Evolutionary conservation across 2,329 filamentous ascomycete species (phyloP), one percentile per base, ranked within the genome.

Genomic region (Penicillium occitanis): DNA sequence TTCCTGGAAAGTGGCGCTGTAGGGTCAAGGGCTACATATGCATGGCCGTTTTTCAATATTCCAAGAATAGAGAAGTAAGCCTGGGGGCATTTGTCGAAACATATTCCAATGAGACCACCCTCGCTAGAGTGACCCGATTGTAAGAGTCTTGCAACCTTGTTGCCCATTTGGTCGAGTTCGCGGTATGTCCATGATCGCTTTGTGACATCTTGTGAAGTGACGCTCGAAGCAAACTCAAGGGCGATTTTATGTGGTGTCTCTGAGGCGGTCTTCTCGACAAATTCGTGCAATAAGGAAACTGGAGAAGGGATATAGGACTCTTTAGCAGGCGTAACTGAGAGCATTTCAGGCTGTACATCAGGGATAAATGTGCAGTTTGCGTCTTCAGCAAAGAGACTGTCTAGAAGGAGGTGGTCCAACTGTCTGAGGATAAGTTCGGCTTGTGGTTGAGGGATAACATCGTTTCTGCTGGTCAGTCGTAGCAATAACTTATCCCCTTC

Each of bases 81-180:
- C 73, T 94, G 90, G 0, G 92, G 89, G 68, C 90, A 93, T 74
- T 96, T 96, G 65, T 92, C 88, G 72, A 96, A 96, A 73, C 90
- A 92, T 8, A 94, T 84, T 0, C 88, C 91, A 25, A 96, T 82
- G 4, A 93, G 87, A 30, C 80, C 80, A 0, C 91, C 89, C 0
- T 85, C 80, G 0, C 74, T 68, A 0, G 87, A 77, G 2, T 82
- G 84, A 22, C 82, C 76, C 0, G 75, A 70, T 1, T 81, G 73
- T 0, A 96, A 79, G 13, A 93, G 74, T 63, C 89, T 83, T 0
- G 91, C 91, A 17, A 96, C 84, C 69, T 83, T 85, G 71, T 96
- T 93, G 0, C 90, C 91, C 70, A 89, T 85, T 0, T 82, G 73
- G 70, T 97, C 80, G 0, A 97, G 81, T 67, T 94, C 81, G n/a